Base-by-base conservation (phyloP, 805 yeast genomes). In the Geotrichum ghanense region DNA sequence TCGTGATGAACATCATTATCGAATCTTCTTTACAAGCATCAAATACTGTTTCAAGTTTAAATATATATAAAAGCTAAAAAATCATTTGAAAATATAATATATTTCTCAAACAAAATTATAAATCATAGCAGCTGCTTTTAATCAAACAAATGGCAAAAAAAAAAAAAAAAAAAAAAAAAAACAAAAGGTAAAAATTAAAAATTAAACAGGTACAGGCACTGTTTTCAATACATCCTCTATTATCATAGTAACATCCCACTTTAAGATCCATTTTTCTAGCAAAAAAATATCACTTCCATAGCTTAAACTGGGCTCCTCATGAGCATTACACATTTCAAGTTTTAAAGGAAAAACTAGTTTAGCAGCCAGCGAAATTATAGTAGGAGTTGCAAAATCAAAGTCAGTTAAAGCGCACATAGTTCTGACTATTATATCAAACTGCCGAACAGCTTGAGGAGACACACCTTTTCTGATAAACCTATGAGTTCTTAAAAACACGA, bases 241-340 rank as follows among this genome's bases (percentile, higher is more conserved):
- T 0, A 79, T 68, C 41, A 73, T 53, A 14, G 70, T 73, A 0
- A 69, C 69, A 44, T 69, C 71, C 69, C 79, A 70, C 41, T 65
- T 64, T 27, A 56, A 56, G 51, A 74, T 54, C 57, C 77, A 59
- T 44, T 66, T 68, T 17, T 60, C 56, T 3, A 72, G 66, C 16
- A 75, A 48, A 9, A 56, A 63, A 12, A 63, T 50, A 50, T 78
- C 81, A 41, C 81, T 72, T 1, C 85, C 84, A 61, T 76, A 79
- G 40, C 68, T 61, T 25, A 77, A 55, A 2, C 77, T 65, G 0
- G 79, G 72, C 52, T 79, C 85, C 22, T 73, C 67, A 16, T 62
- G 62, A 0, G 76, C 63, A 2, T 56, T 48, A 2, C 66, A 52
- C 19, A 75, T 46, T 7, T 58, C 59, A 4, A 79, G 60, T 41